Evolutionary conservation across 164 flowering plant species (phyloP).

Genomic region (Santalum album): DNA sequence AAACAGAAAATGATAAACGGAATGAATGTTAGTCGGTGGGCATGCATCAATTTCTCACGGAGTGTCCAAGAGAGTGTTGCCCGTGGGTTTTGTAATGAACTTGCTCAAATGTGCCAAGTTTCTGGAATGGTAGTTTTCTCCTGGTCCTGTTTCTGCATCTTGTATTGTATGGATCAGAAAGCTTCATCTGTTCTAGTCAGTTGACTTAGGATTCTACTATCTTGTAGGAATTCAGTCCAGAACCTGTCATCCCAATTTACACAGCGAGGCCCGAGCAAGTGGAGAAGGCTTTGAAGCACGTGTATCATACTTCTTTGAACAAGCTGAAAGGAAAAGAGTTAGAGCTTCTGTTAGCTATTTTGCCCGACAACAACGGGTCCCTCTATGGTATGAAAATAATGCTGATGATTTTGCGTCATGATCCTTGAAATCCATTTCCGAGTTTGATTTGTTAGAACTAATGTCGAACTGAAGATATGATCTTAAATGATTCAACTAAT

Average conservation of each 20-base stretch:
- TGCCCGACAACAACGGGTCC: slow-evolving; percentile 77
- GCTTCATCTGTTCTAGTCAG: background rate
- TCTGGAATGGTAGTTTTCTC: slow-evolving; percentile 62
- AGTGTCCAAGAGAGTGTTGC: slow-evolving; percentile 76
- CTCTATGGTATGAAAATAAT: slow-evolving; percentile 46
- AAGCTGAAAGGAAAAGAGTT: slow-evolving; percentile 66
- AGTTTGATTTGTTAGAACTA: background rate
- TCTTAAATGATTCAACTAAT: background rate
- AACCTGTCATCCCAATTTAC: slow-evolving; percentile 64
- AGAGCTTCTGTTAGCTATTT: slow-evolving; percentile 57
- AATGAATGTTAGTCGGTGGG: slow-evolving; percentile 67
- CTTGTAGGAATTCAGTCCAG: slow-evolving; percentile 59
- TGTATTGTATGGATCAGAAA: background rate
- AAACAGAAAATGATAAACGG: slow-evolving; percentile 84
- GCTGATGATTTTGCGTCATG: background rate
- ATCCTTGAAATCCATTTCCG: slow-evolving; percentile 1
- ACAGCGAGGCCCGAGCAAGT: slow-evolving; percentile 62
- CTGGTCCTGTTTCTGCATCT: background rate
- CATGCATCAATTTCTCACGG: slow-evolving; percentile 71
- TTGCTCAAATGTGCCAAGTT: slow-evolving; percentile 79
- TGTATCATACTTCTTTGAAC: slow-evolving; percentile 47
- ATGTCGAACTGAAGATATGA: background rate
- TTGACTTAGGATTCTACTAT: background rate
- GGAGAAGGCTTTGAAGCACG: slow-evolving; percentile 70
- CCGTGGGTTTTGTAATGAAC: slow-evolving; percentile 67